Base-by-base conservation (phyloP, 2,329 filamentous ascomycete genomes). In the Apiospora sp. region DNA sequence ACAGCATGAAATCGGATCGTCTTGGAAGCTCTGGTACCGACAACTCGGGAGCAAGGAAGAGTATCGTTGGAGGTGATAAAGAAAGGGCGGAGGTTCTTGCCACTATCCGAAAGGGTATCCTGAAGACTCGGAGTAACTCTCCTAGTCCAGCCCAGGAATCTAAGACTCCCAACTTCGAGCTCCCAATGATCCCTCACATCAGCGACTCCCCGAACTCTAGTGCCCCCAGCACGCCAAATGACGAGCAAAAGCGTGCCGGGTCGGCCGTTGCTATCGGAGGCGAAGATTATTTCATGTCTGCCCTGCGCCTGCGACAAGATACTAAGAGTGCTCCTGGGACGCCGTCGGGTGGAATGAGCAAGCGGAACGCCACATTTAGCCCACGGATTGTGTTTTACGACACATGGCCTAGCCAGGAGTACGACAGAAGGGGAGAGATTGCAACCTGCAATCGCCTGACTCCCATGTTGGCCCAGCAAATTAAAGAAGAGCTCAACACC, bases 401-500 rank as follows among this genome's bases (percentile, higher is more conserved):
- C 80, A 98, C 95, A 10, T 99, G 95, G 95, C 95, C 95, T 2
- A 94, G 92, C 80, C 93, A 93, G 78, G 96, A 99, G 82, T 99
- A 99, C 80, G 96, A 99, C 82, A 93, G 96, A 74, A 92, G 96
- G 71, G 96, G 96, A 71, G 96, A 99, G 74, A 93, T 98, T 84
- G 95, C 96, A 14, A 99, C 96, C 1, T 99, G 96, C 90, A 99
- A 99, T 81, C 94, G 96, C 76, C 88, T 99, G 77, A 99, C 96
- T 68, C 96, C 96, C 16, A 95, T 98, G 89, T 90, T 99, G 75
- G 96, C 96, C 67, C 96, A 99, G 85, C 96, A 99, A 83, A 99
- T 99, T 85, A 98, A 98, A 85, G 96, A 99, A 85, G 96, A 99
- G 86, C 90, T 99, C 78, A 99, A 99, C 85, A 97, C 92, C 78